phyloP scores from a whole-genome alignment of 2,329 filamentous ascomycete species.

The Talaromyces marneffei region DNA sequence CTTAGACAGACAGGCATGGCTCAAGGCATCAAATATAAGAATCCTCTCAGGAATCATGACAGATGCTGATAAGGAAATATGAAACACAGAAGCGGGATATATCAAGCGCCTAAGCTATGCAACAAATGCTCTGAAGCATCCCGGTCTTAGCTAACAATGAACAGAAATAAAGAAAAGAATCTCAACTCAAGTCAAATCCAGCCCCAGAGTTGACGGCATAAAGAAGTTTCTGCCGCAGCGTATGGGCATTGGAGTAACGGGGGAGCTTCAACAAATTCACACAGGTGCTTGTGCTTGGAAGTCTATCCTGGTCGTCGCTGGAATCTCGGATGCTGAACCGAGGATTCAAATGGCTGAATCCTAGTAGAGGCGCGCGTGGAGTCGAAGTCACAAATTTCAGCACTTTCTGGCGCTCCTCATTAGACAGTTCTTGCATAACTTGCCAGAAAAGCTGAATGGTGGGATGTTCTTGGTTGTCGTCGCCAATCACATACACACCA shows the following conservation, averaged over 20 bases:
- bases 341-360: slow-evolving; percentile 80
- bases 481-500: slow-evolving; percentile 82
- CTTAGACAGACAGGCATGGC: not conserved
- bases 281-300: slow-evolving; percentile 93
- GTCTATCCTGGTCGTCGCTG: slow-evolving; percentile 65
- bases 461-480: slow-evolving; percentile 78
- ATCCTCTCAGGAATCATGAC: not conserved
- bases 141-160: not conserved
- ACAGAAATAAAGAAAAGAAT: not conserved
- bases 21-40: not conserved
- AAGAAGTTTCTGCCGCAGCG: slow-evolving; percentile 71
- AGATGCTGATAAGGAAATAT: not conserved
- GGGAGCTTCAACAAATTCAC: slow-evolving; percentile 93
- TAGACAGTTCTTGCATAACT: slow-evolving; percentile 70
- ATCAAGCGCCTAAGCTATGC: slow-evolving; percentile 28
- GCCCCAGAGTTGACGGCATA: slow-evolving; percentile 87
- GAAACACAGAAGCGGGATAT: slow-evolving; percentile 8
- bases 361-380: slow-evolving; percentile 79
- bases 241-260: slow-evolving; percentile 62
- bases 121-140: slow-evolving; percentile 15
- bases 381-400: slow-evolving; percentile 95
- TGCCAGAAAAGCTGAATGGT: slow-evolving; percentile 87
- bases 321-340: slow-evolving; percentile 85
- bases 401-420: slow-evolving; percentile 74
- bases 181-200: slow-evolving; percentile 69